phyloP scores from a whole-genome alignment of 306 rosid species.

The Trifolium fragiferum region DNA sequence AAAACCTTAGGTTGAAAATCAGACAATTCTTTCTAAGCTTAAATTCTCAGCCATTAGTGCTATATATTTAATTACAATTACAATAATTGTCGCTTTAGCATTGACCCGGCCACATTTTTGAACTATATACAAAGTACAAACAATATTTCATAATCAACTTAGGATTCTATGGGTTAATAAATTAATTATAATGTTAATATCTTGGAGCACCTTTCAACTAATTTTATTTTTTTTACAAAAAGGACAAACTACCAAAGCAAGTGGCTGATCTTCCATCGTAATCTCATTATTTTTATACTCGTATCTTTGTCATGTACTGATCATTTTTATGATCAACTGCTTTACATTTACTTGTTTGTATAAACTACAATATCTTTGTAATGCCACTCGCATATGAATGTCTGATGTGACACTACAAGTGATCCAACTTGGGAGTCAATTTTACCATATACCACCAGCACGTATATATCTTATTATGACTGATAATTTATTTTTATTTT shows the following conservation, averaged over 20 bases:
- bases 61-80: neutral
- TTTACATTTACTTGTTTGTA: constrained; percentile 26
- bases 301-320: constrained; percentile 39
- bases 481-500: constrained; percentile 23
- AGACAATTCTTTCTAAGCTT: too few species aligned
- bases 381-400: constrained; percentile 19
- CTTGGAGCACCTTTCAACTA: constrained; percentile 24
- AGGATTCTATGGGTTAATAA: constrained; percentile 37
- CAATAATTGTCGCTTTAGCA: neutral
- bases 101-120: constrained; percentile 42
- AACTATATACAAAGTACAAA: constrained; percentile 34
- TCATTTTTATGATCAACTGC: constrained; percentile 23
- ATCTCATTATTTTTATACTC: constrained; percentile 34
- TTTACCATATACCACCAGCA: constrained; percentile 15
- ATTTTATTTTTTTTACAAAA: neutral
- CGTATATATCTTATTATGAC: too few species aligned
- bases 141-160: constrained; percentile 12
- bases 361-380: constrained; percentile 39
- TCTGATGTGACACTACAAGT: constrained; percentile 51
- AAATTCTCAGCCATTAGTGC: too few species aligned
- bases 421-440: constrained; percentile 35
- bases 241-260: constrained; percentile 33
- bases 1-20: too few species aligned
- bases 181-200: constrained; percentile 40
- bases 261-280: constrained; percentile 41